Evolutionary conservation across 371 early-diverging fungal genomes (phyloP), one percentile per base, ranked within the genome.

Genomic region (Lichtheimia hyalospora): DNA sequence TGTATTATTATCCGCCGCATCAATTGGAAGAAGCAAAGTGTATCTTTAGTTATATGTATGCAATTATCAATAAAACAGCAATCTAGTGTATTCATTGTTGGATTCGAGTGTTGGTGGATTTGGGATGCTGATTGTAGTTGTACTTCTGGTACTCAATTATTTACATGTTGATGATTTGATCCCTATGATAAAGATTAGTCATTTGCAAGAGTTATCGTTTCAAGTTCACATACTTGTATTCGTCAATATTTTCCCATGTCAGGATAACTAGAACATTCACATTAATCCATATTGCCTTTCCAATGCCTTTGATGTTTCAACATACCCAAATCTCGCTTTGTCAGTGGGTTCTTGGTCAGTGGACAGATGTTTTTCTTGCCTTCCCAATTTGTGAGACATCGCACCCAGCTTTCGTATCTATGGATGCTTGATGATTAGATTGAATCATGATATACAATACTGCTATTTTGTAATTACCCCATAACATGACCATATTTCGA

Each of bases 401-500:
- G 87, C 39, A 94, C 89, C 97, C 97, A 96, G 68, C 87, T 93
- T 58, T 94, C 93, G 60, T 93, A 92, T n/a, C 81, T 81, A 52
- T 44, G n/a, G n/a, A n/a, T n/a, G n/a, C n/a, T n/a, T 46, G 46
- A 16, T 8, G 46, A 14, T 46, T 5, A 46, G 18, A 5, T 46
- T 46, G 21, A 46, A 16, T 14, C 46, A 2, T 46, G 16, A n/a
- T 6, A 46, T 16, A 5, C 21, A n/a, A 10, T n/a, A n/a, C n/a
- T 5, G 18, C 46, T 46, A 46, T 18, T 16, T 2, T 46, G 6
- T 6, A 65, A 54, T 62, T 80, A 89, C 70, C 91, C 91, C 92
- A 95, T 95, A 44, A 96, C 96, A 78, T 96, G 97, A 20, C 97
- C 97, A 66, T 92, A 95, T 57, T 92, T 95, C 27, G 96, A 95